Base-by-base conservation (phyloP, 164 flowering plant species). In the Nymphaea colorata region DNA sequence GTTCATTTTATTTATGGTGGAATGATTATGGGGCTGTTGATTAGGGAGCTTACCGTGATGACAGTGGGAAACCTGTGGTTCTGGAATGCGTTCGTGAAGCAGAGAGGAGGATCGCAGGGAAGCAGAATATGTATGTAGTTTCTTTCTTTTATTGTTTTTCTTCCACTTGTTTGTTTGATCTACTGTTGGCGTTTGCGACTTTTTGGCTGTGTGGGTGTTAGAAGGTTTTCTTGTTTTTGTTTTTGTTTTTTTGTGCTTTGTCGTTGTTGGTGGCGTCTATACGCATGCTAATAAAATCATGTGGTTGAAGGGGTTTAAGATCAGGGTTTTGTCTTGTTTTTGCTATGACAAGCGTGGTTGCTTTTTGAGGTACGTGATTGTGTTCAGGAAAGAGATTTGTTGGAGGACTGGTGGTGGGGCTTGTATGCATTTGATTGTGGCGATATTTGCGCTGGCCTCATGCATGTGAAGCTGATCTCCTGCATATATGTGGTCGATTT, bases 1-100 rank as follows among this genome's bases (percentile, higher is more conserved):
- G 43, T 25, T 25, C 5, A 47, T 64, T 64, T 41, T 44, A 15
- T 43, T 51, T 12, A 61, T 61, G 64, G 64, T 17, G 64, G 3
- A 17, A 17, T 12, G 64, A 25, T 25, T 25, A 25, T 25, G 25
- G 64, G 64, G 64, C 64, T 12, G 10, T 17, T 61, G 64, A 41
- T 41, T 44, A 90, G 97, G 98, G 98, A 67, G 98, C 98, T 44
- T 91, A 94, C 68, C 85, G 98, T 6, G 98, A 94, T 73, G 98
- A 94, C 73, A 84, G 87, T 63, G 97, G 97, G 62, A 94, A 91
- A 71, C 98, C 98, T 1, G 96, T 89, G 18, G 98, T 94, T 47
- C 86, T 91, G 45, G 92, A 89, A 69, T 94, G 98, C 68, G 97
- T 94, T 25, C 80, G 97, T 63, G 93, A 91, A 80, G 95, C 98